Base-by-base conservation (phyloP, 352 stramenopile genomes). In the Pythium folliculosum region DNA sequence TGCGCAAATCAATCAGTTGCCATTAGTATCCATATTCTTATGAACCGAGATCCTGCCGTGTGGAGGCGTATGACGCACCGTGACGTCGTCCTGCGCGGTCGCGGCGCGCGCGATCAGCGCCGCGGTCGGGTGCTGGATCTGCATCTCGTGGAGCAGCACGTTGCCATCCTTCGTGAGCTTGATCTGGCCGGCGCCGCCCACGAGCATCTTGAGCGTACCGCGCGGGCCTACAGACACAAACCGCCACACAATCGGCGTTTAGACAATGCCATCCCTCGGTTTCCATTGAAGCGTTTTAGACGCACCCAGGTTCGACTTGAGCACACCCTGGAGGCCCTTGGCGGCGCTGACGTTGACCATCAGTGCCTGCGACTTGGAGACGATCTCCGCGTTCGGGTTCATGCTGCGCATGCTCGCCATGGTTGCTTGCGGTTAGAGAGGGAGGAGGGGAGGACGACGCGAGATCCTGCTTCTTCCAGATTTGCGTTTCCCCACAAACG, bases 111-210 rank as follows among this genome's bases (percentile, higher is more conserved):
- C 97, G 78, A 99, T 99, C 70, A 99, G 84, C 48, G 93, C 92
- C 19, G 98, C 98, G 22, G 98, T 99, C 68, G 98, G 98, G 90
- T 99, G 97, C 77, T 97, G 89, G 82, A 98, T 99, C 86, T 99
- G 98, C 98, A 99, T 99, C 89, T 99, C 97, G 73, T 99, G 97
- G 40, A 99, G 88, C 51, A 99, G 76, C 21, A 99, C 97, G 72
- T 99, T 98, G 76, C 98, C 98, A 79, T 99, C 98, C 80, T 99
- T 99, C 21, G 98, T 99, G 53, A 99, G 88, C 82, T 99, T 99
- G 72, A 99, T 99, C 81, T 99, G 97, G 27, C 97, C 98, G 19
- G 98, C 97, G 52, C 98, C 97, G 25, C 97, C 97, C 17, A 99
- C 98, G 14, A 99, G 88, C 95, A 99, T 99, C 89, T 99, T 99